phyloP scores from a whole-genome alignment of 176 grass and related monocot species.

The Bonia amplexicaulis region DNA sequence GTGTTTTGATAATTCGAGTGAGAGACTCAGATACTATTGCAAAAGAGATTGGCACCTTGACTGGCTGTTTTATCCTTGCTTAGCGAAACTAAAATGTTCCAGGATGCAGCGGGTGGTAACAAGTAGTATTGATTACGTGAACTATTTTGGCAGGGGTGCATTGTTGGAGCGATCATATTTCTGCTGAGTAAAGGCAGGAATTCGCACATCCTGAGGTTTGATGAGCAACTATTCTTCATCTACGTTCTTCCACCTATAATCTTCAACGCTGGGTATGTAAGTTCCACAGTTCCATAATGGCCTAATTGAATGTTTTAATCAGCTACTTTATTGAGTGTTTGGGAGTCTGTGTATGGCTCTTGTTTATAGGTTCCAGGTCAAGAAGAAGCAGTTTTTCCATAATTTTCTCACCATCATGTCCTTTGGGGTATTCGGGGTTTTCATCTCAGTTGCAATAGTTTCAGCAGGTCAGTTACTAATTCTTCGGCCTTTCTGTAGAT shows the following conservation, averaged over 20 bases:
- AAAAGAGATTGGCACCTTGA: not conserved
- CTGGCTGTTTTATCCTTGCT: not conserved
- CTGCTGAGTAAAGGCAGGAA: conserved; percentile 56
- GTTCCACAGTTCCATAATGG: not conserved
- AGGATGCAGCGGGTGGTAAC: not conserved
- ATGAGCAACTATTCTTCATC: conserved; percentile 92
- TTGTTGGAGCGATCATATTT: conserved; percentile 60
- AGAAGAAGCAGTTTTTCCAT: conserved; percentile 97
- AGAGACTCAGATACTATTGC: not conserved
- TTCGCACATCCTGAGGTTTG: conserved; percentile 77
- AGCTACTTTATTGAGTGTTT: not conserved
- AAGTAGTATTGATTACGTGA: not conserved
- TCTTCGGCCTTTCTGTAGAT: not conserved
- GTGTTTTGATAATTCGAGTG: not conserved
- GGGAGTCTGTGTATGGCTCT: not conserved
- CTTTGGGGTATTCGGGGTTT: conserved; percentile 71
- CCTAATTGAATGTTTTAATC: not conserved
- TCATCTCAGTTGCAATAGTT: conserved; percentile 79
- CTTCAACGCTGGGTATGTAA: conserved; percentile 76
- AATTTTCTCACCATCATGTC: conserved; percentile 94
- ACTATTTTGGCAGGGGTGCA: conserved; percentile 44
- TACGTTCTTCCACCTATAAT: conserved; percentile 87
- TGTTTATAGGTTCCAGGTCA: conserved; percentile 72
- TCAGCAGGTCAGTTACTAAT: conserved; percentile 39
- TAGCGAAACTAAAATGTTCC: too few relatives aligned